phyloP scores from a whole-genome alignment of 1,139 yeast species.

The Geotrichum carabidarum region DNA sequence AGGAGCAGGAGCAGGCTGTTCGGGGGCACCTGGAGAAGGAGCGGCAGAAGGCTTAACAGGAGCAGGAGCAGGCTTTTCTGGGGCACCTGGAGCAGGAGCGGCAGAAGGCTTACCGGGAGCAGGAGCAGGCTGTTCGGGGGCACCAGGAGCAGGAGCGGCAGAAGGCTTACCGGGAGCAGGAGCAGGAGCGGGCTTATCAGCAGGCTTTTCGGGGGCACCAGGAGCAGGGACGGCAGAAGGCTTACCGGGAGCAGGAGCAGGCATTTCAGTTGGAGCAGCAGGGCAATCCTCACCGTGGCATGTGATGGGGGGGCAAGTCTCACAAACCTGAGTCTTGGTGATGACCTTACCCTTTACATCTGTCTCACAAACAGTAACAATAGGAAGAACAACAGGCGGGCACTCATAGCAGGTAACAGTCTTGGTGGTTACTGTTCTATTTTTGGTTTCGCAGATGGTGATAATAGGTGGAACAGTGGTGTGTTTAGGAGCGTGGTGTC shows the following conservation, averaged over 20 bases:
- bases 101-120: not conserved
- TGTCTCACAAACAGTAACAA: too few species aligned
- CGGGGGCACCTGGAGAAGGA: too few species aligned
- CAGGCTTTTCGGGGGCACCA: too few species aligned
- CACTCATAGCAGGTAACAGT: not conserved
- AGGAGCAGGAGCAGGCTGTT: not conserved
- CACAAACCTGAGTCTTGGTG: too few species aligned
- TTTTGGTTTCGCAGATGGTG: not conserved
- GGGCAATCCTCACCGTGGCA: too few species aligned
- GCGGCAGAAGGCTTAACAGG: not conserved
- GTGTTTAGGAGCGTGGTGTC: too few species aligned
- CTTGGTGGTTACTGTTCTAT: not conserved
- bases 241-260: too few species aligned
- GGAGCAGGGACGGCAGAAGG: not conserved
- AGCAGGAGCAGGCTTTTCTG: not conserved
- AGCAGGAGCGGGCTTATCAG: not conserved
- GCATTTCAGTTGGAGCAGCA: too few species aligned
- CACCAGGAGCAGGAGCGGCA: not conserved
- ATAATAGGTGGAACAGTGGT: not conserved
- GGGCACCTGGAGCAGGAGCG: conserved; percentile 1
- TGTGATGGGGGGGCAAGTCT: too few species aligned
- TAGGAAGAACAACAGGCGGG: too few species aligned
- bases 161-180: not conserved
- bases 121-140: not conserved
- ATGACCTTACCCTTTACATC: too few species aligned